Evolutionary conservation across 1,284 basidiomycete genomes (phyloP).

Genomic region (Papiliotrema terrestris): DNA sequence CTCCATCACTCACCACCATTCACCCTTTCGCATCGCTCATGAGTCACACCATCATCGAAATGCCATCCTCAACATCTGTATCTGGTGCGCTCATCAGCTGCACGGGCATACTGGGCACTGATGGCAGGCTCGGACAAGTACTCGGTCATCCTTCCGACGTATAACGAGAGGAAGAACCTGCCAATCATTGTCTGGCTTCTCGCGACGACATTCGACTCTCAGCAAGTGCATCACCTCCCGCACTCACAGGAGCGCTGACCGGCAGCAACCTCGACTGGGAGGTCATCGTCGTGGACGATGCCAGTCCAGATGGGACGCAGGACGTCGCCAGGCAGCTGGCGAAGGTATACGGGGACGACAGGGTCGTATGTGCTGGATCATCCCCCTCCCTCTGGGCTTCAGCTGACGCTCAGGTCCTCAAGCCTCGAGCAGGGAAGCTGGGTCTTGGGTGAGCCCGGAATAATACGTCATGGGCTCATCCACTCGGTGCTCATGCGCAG

Average conservation of each 20-base stretch:
- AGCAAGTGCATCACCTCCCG: conserved; percentile 62
- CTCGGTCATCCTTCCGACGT: conserved; percentile 86
- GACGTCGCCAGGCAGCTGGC: conserved; percentile 77
- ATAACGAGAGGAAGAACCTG: conserved; percentile 88
- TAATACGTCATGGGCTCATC: conserved; percentile 10
- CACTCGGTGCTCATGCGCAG: conserved; percentile 47
- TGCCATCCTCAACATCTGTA: conserved; percentile 12
- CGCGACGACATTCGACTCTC: conserved; percentile 66
- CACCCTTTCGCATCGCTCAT: background rate
- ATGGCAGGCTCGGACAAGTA: conserved; percentile 56
- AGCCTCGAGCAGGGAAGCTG: conserved; percentile 80
- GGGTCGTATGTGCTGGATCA: conserved; percentile 57
- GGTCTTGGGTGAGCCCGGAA: conserved; percentile 68
- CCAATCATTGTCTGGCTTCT: conserved; percentile 82
- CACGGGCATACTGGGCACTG: too few species aligned
- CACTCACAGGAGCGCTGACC: background rate
- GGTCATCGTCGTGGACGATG: conserved; percentile 85
- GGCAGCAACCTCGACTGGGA: conserved; percentile 66
- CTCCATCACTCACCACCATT: too few species aligned
- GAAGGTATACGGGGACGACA: conserved; percentile 73
- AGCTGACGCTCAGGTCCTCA: conserved; percentile 58
- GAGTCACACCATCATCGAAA: conserved; percentile 24
- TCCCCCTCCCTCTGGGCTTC: too few species aligned
- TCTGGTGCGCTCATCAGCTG: background rate
- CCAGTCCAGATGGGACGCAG: conserved; percentile 86